phyloP scores from a whole-genome alignment of 208 protist species.

The Phytomonas sp. region DNA sequence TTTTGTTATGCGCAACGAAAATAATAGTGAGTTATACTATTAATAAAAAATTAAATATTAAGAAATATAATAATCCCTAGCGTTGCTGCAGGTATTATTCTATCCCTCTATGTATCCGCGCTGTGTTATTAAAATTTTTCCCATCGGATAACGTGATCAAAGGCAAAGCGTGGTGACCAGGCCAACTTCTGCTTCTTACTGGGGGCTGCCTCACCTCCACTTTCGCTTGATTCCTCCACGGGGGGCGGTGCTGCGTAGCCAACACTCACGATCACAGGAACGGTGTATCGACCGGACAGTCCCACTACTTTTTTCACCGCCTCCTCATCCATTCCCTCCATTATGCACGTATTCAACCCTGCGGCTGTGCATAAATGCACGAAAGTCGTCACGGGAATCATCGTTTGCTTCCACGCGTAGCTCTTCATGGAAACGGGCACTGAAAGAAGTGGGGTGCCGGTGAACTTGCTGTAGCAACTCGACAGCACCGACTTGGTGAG shows the following conservation, averaged over 20 bases:
- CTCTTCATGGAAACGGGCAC: conserved; percentile 51
- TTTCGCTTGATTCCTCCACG: neutral
- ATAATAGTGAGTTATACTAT: no score
- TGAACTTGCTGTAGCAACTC: conserved; percentile 39
- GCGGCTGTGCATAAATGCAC: conserved; percentile 51
- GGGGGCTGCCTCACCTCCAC: neutral
- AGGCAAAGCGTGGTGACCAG: conserved; percentile 38
- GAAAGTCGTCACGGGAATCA: conserved; percentile 80
- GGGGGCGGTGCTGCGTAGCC: conserved; percentile 29
- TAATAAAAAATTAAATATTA: no score
- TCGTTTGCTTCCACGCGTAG: conserved; percentile 86
- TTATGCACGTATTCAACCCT: conserved; percentile 54
- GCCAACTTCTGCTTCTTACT: conserved; percentile 12
- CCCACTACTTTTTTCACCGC: conserved; percentile 52
- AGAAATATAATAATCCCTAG: no score
- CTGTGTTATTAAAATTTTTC: conserved; percentile 23
- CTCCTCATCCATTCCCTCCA: conserved; percentile 85
- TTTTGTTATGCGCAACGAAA: no score
- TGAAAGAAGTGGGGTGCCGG: conserved; percentile 49
- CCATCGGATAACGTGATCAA: conserved; percentile 48
- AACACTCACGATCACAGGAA: conserved; percentile 72
- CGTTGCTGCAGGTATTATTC: no score
- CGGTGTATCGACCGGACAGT: conserved; percentile 60
- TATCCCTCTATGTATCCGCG: conserved; percentile 9
- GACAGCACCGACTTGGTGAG: conserved; percentile 42